A percentile compares a stretch with the other conserved stretches of the same genome.
These are phyloP conservation scores for Penicillium longicatenatum DNA, from an alignment of 495 filamentous ascomycete genomes.

Conservation along the genomic window DNA sequence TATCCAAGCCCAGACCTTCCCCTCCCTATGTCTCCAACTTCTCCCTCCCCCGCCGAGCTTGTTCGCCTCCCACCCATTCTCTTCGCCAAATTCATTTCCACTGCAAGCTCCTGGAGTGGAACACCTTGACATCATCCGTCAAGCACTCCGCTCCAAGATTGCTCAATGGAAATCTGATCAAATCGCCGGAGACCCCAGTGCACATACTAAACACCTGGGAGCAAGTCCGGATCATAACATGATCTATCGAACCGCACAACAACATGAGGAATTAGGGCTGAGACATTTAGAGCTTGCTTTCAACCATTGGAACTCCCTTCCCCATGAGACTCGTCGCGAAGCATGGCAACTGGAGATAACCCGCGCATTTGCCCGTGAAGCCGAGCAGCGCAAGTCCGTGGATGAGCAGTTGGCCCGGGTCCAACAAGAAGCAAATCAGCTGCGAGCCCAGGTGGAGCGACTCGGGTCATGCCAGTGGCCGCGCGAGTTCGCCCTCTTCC, in stretches of 20 bases:
- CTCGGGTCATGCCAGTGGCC: constrained; percentile 69
- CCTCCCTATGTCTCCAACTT: constrained; percentile 76
- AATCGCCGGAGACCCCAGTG: constrained; percentile 30
- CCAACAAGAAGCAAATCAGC: constrained; percentile 70
- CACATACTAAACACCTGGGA: constrained; percentile 27
- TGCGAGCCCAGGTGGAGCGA: constrained; percentile 69
- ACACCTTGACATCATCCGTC: constrained; percentile 69
- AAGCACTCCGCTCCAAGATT: constrained; percentile 65
- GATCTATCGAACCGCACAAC: constrained; percentile 50
- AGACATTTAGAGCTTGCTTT: constrained; percentile 71
- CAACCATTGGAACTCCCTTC: constrained; percentile 66
- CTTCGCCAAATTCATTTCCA: constrained; percentile 72
- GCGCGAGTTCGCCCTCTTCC: constrained; percentile 67
- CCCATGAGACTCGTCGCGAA: constrained; percentile 57
- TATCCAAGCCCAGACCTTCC: constrained; percentile 76
- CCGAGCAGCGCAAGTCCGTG: constrained; percentile 63
- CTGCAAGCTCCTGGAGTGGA: constrained; percentile 67
- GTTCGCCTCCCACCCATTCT: constrained; percentile 68
- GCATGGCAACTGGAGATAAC: constrained; percentile 79
- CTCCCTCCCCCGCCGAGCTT: constrained; percentile 77
- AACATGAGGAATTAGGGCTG: constrained; percentile 60
- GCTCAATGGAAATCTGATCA: constrained; percentile 58
- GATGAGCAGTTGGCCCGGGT: constrained; percentile 62
- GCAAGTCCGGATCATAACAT: constrained; percentile 36
- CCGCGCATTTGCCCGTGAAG: constrained; percentile 67